Percentiles rank a stretch among this genome's conserved stretches.
phyloP scores from a whole-genome alignment of 169 alveolate genomes.

The Eimeria acervulina region DNA sequence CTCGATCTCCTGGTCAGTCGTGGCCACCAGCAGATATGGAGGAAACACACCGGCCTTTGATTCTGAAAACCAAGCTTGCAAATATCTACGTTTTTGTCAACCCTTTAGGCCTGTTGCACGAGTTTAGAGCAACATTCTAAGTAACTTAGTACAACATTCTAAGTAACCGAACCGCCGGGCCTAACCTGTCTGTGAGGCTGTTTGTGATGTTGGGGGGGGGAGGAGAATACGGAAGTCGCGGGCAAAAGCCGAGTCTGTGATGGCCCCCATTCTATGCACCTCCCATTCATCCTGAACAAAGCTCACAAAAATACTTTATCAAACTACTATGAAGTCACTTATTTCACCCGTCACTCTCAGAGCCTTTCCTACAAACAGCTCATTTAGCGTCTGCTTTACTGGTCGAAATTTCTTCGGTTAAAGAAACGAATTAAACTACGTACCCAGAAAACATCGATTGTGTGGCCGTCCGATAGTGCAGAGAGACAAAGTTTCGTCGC shows the following conservation, averaged over 20 bases:
- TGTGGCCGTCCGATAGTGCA: slow-evolving; percentile 56
- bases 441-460: slow-evolving; percentile 72
- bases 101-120: not conserved
- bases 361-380: not conserved
- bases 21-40: slow-evolving; percentile 66
- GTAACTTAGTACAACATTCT: not conserved
- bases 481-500: slow-evolving; percentile 58
- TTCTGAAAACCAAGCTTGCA: not conserved
- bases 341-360: not conserved
- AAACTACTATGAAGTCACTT: not conserved
- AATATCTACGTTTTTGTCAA: not conserved
- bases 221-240: slow-evolving; percentile 59
- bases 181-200: slow-evolving; percentile 47
- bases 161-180: not conserved
- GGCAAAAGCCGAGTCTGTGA: slow-evolving; percentile 19
- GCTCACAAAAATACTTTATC: not conserved
- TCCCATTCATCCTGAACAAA: slow-evolving; percentile 68
- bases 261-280: slow-evolving; percentile 46
- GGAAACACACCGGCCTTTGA: not conserved
- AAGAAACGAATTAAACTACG: not conserved
- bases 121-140: not conserved
- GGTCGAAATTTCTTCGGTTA: not conserved
- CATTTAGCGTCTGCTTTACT: not conserved
- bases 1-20: slow-evolving; percentile 69
- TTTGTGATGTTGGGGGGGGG: slow-evolving; percentile 19